Base-by-base conservation (phyloP, 441 rosid species). In the Populus tomentosa region DNA sequence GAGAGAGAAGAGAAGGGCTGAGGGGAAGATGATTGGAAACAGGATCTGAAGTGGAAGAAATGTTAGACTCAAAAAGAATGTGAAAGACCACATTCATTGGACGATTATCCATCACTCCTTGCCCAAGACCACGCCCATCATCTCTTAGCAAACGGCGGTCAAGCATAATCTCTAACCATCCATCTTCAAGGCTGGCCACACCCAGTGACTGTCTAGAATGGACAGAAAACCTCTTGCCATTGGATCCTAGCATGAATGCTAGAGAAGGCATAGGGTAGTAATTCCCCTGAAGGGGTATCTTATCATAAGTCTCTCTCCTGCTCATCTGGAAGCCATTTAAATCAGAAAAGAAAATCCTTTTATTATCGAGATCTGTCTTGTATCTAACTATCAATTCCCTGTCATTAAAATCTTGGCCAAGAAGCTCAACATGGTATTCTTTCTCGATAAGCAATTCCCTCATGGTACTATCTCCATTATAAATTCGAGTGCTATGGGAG, bases 261-360 rank as follows among this genome's bases (percentile, higher is more conserved):
- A 92, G 93, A 62, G 98, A 87, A 23, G 99, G 98, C 97, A 96
- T 94, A 1, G 99, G 99, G 82, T 96, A 96, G 85, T 92, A 94
- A 82, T 94, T 96, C 77, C 98, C 99, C 85, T 96, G 98, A 80
- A 96, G 82, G 0, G 99, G 99, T 77, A 96, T 94, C 91, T 96
- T 96, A 80, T 90, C 86, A 79, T 94, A 96, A 70, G 93, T 90
- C 87, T 96, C 97, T 82, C 99, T 89, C 78, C 98, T 83, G 80
- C 97, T 92, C 99, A 92, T 90, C 88, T 94, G 99, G 83, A 96
- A 96, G 74, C 98, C 99, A 85, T 96, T 96, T 75, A 96, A 86
- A 84, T 96, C 99, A 6, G 99, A 88, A 79, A 89, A 91, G 88
- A 96, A 92, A 71, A 88, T 71, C 77, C 87, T 89, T 75, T 83